Percentiles rank a stretch among this genome's conserved stretches.
Conservation (phyloP, 1,284 basidiomycete species). For the Pseudozyma sp. region DNA sequence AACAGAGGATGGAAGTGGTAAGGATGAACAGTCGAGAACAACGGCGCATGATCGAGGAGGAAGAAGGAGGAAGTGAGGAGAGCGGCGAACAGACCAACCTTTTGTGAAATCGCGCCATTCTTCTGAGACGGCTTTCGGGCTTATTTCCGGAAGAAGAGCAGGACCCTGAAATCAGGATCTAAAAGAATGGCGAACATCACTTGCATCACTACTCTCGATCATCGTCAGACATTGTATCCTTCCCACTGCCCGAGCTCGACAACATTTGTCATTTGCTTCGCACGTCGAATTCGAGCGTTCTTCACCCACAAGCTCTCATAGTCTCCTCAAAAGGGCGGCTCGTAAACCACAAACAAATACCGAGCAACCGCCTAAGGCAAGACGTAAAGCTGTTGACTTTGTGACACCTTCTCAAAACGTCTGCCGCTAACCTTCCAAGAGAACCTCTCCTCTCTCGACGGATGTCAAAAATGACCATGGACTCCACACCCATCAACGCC, state of each 20-base stretch:
- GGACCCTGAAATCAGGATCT: slow-evolving; percentile 31
- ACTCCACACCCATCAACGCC: neutral
- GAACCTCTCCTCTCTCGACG: too few species aligned
- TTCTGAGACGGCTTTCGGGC: slow-evolving; percentile 9
- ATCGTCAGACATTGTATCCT: neutral
- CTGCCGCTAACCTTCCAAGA: too few species aligned
- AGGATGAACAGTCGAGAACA: slow-evolving; percentile 1
- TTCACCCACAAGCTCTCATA: neutral
- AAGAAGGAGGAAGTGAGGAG: neutral
- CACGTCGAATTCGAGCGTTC: too few species aligned
- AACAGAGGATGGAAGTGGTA: neutral
- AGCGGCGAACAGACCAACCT: neutral
- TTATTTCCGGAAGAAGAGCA: slow-evolving; percentile 26
- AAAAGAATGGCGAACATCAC: too few species aligned
- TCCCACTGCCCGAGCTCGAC: too few species aligned
- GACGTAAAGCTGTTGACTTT: too few species aligned
- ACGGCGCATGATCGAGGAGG: neutral
- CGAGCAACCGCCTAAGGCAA: too few species aligned
- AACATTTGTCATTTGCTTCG: too few species aligned
- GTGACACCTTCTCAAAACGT: neutral
- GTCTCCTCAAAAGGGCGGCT: neutral
- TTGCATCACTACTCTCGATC: neutral
- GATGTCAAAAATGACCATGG: slow-evolving; percentile 1
- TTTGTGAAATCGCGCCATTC: slow-evolving; percentile 29
- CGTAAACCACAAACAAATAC: neutral